These are phyloP conservation scores for Clavariopsis aquatica DNA, from an alignment of 495 filamentous ascomycete species.

Conservation along the genomic window DNA sequence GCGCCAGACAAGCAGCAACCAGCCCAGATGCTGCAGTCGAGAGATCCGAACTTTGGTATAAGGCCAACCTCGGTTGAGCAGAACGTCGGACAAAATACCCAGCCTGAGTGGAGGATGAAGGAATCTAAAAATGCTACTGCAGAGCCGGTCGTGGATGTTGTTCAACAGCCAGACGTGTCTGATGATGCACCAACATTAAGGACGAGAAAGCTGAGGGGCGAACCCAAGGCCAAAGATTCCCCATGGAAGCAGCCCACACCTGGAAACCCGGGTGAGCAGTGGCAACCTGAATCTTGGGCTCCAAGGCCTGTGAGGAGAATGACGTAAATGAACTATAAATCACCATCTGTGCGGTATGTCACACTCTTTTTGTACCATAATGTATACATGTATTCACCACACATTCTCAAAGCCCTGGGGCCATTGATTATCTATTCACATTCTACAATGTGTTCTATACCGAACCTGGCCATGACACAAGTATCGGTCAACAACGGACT, in stretches of 20 bases:
- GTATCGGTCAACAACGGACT: too few species aligned
- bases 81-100: slow-evolving; percentile 1
- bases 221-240: slow-evolving; percentile 47
- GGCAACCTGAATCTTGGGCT: slow-evolving; percentile 76
- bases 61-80: slow-evolving; percentile 29
- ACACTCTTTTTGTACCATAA: not conserved
- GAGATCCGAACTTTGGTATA: slow-evolving; percentile 43
- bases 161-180: slow-evolving; percentile 11
- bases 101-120: not conserved
- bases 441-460: too few species aligned
- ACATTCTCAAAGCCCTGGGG: not conserved
- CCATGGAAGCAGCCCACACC: slow-evolving; percentile 62
- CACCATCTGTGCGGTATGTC: not conserved
- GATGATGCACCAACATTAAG: slow-evolving; percentile 33
- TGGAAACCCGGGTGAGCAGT: slow-evolving; percentile 64
- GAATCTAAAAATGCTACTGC: not conserved
- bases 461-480: too few species aligned
- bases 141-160: slow-evolving; percentile 9
- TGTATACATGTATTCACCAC: not conserved
- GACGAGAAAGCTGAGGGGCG: slow-evolving; percentile 19
- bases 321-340: not conserved
- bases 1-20: slow-evolving; percentile 54
- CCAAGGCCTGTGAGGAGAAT: slow-evolving; percentile 45
- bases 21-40: slow-evolving; percentile 44
- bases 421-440: too few species aligned